Percentiles rank a stretch among this genome's conserved stretches.
Conservation (phyloP, 768 basidiomycete species). For the Tubosaeta sp. region DNA sequence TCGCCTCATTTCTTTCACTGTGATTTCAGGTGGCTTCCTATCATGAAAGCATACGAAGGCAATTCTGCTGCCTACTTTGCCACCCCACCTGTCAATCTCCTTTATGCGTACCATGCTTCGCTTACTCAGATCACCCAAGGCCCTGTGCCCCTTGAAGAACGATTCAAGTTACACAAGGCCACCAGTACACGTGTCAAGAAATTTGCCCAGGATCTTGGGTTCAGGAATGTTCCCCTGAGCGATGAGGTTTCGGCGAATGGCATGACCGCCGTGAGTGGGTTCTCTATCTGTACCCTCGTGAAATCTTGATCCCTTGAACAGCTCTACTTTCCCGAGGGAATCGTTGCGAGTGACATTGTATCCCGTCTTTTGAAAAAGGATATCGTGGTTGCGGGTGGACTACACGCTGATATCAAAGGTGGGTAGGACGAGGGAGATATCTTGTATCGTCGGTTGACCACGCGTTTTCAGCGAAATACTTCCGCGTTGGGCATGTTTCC, state of each 20-base stretch:
- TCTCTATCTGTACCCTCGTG: too few species aligned
- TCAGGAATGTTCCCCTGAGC: constrained; percentile 66
- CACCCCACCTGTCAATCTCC: constrained; percentile 91
- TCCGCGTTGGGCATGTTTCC: constrained; percentile 72
- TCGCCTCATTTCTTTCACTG: background rate
- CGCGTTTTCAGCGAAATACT: constrained; percentile 63
- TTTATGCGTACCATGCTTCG: constrained; percentile 87
- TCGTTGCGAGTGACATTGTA: constrained; percentile 72
- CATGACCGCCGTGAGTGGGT: constrained; percentile 75
- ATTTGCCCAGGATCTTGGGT: constrained; percentile 59
- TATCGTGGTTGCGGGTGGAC: constrained; percentile 82
- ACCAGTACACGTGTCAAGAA: constrained; percentile 67
- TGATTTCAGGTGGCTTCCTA: constrained; percentile 70
- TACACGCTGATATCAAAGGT: constrained; percentile 83
- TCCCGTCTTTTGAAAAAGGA: constrained; percentile 67
- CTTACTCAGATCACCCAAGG: constrained; percentile 65
- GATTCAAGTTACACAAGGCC: constrained; percentile 71
- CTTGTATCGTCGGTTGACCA: constrained; percentile 6
- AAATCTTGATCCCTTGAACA: constrained; percentile 19
- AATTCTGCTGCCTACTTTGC: constrained; percentile 88
- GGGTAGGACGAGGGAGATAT: constrained; percentile 12
- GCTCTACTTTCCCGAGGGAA: constrained; percentile 80
- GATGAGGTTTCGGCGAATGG: constrained; percentile 77
- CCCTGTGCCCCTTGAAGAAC: constrained; percentile 64
- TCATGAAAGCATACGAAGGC: constrained; percentile 90